These are phyloP conservation scores for Tricholoma sp. DNA, from an alignment of 768 basidiomycete species.

Conservation along the genomic window DNA sequence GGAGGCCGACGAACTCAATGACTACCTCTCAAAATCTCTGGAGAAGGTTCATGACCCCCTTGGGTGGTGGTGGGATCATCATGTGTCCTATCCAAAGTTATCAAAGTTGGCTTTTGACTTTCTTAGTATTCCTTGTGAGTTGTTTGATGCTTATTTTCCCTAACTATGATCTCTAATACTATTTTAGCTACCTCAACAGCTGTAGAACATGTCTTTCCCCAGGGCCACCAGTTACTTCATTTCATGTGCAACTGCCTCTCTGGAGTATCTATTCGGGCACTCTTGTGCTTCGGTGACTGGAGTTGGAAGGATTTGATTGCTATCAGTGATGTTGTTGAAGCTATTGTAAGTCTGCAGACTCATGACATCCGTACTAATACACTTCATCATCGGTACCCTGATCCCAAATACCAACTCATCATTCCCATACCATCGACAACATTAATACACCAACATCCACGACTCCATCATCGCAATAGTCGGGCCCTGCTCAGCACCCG, in stretches of 20 bases:
- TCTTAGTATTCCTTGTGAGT: background rate
- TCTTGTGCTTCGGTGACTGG: background rate
- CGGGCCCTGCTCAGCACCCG: too few species aligned
- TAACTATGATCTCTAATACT: too few species aligned
- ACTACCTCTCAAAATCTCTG: background rate
- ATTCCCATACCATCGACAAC: too few species aligned
- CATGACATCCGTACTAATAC: too few species aligned
- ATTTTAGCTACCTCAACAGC: too few species aligned
- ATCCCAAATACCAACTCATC: too few species aligned
- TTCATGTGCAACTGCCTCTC: background rate
- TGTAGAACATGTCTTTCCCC: too few species aligned
- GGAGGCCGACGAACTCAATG: background rate
- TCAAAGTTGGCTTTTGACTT: background rate
- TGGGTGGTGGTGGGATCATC: background rate
- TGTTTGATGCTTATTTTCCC: too few species aligned
- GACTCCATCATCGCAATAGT: too few species aligned
- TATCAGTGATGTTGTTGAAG: background rate
- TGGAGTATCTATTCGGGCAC: background rate
- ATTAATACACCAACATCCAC: too few species aligned
- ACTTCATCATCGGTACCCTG: too few species aligned
- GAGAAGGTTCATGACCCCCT: background rate
- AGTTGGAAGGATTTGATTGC: background rate
- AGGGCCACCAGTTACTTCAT: background rate
- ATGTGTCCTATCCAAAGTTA: background rate
- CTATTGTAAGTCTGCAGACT: too few species aligned